Evolutionary conservation across 1,284 basidiomycete genomes (phyloP), one percentile per base, ranked within the genome.

Genomic region (Trametes pubescens): DNA sequence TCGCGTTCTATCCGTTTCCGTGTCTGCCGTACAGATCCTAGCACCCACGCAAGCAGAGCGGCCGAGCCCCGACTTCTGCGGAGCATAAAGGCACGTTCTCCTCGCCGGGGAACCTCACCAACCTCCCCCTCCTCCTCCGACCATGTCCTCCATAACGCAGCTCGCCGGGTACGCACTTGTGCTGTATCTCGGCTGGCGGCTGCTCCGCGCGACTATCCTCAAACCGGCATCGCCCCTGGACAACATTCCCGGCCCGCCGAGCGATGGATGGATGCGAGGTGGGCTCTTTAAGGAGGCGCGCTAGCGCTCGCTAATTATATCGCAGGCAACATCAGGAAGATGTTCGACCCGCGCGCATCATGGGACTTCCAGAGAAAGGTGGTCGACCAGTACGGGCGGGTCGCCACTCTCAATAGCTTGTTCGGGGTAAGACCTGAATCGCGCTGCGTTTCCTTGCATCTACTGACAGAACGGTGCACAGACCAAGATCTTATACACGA

Each of bases 321-420:
- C n/a, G 6, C 11, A 70, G 69, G 70, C 6, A 71, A 72, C 38
- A 21, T 68, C 1, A 47, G 55, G 2, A 56, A 64, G 14, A 8
- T 73, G 3, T 66, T 62, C 40, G 47, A 69, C 57, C 59, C 29
- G 14, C 48, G 68, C 8, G 43, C 69, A 38, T 35, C 43, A 2
- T 16, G 11, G 11, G 37, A 38, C 10, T 68, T 56, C 38, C 65
- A 65, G 18, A 46, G 65, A 26, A 22, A 51, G 0, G 44, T 71
- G 4, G 49, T 21, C 18, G 63, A 62, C 13, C 14, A n/a, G 21
- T 72, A 71, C 49, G 68, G 65, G 13, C 49, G 65, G 5, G 60
- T 70, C 9, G 57, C 56, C 22, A 67, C 40, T 32, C 10, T 51
- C 3, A 9, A 35, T 58, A 62, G 48, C 26, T 5, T 55, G 14